A percentile compares a stretch with the other conserved stretches of the same genome.
Conservation (phyloP, 2,329 filamentous ascomycete genomes). For the Fusarium sulawesiense region DNA sequence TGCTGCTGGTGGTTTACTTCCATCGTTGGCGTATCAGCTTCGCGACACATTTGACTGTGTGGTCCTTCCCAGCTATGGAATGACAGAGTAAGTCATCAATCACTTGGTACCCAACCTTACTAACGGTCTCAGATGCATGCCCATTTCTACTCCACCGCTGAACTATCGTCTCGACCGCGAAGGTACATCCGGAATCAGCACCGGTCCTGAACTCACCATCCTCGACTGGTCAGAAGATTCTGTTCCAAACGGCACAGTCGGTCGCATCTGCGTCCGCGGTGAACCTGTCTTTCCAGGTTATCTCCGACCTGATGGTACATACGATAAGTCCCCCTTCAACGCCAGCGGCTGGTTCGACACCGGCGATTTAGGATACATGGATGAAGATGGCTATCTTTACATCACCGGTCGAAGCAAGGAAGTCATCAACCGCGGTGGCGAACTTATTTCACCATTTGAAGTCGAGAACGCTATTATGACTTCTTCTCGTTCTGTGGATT, state of each 20-base stretch:
- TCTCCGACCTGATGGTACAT: background rate
- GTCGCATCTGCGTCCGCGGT: slow-evolving; percentile 7
- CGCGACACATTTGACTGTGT: background rate
- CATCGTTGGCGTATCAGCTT: background rate
- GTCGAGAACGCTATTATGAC: slow-evolving; percentile 24
- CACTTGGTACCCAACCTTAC: no score
- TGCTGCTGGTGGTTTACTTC: slow-evolving; percentile 1
- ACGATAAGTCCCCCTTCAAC: slow-evolving; percentile 6
- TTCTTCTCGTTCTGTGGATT: background rate
- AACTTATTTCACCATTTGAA: slow-evolving; percentile 5
- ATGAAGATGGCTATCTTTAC: slow-evolving; percentile 5
- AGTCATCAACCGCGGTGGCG: slow-evolving; percentile 5
- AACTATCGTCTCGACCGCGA: slow-evolving; percentile 3
- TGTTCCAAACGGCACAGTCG: background rate
- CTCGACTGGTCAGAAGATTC: slow-evolving; percentile 1
- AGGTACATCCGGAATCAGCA: slow-evolving; percentile 17
- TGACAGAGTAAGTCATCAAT: slow-evolving; percentile 11
- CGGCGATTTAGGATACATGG: slow-evolving; percentile 13
- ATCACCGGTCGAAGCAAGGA: slow-evolving; percentile 21
- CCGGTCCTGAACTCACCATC: slow-evolving; percentile 9
- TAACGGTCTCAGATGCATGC: slow-evolving; percentile 8
- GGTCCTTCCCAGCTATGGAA: slow-evolving; percentile 13
- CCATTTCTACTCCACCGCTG: background rate
- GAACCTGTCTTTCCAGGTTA: slow-evolving; percentile 10
- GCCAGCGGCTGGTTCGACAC: background rate